Conservation (phyloP, 2,329 filamentous ascomycete species). For the Pyrenophora graminea region DNA sequence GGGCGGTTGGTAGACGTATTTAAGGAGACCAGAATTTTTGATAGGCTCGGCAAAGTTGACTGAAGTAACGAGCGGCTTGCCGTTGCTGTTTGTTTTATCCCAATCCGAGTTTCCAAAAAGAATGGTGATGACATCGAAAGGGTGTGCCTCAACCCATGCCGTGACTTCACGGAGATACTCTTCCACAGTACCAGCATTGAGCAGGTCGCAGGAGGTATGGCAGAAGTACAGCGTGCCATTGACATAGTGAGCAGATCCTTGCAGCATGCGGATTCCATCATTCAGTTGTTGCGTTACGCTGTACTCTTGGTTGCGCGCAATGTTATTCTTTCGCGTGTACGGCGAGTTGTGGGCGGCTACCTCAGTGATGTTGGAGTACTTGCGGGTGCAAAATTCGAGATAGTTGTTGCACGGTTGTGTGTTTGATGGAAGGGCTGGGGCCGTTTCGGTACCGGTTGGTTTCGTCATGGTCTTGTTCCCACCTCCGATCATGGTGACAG, state of each 20-base stretch:
- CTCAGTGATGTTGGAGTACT: slow-evolving; percentile 50
- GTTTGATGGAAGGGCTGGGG: slow-evolving; percentile 40
- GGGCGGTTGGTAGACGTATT: slow-evolving; percentile 76
- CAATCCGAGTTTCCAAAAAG: slow-evolving; percentile 77
- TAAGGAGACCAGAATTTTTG: slow-evolving; percentile 70
- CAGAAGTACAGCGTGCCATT: slow-evolving; percentile 75
- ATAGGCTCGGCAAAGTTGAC: slow-evolving; percentile 70
- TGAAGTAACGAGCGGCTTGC: slow-evolving; percentile 62
- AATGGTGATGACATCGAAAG: slow-evolving; percentile 88
- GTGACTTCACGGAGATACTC: slow-evolving; percentile 72
- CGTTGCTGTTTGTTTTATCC: slow-evolving; percentile 29
- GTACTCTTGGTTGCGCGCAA: slow-evolving; percentile 44
- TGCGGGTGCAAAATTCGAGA: slow-evolving; percentile 45
- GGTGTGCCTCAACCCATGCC: slow-evolving; percentile 74
- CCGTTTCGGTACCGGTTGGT: slow-evolving; percentile 28
- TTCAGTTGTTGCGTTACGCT: slow-evolving; percentile 46
- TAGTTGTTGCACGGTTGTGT: slow-evolving; percentile 51
- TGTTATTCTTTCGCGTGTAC: slow-evolving; percentile 42
- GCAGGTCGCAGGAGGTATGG: slow-evolving; percentile 81
- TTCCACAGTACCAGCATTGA: slow-evolving; percentile 80
- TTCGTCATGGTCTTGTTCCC: slow-evolving; percentile 34
- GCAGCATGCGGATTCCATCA: slow-evolving; percentile 53
- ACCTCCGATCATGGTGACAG: slow-evolving; percentile 36
- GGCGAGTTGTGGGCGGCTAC: slow-evolving; percentile 49
- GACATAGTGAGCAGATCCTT: slow-evolving; percentile 63